These are phyloP conservation scores for Vigna reflexopilosa DNA, from an alignment of 306 rosid species.

Conservation along the genomic window DNA sequence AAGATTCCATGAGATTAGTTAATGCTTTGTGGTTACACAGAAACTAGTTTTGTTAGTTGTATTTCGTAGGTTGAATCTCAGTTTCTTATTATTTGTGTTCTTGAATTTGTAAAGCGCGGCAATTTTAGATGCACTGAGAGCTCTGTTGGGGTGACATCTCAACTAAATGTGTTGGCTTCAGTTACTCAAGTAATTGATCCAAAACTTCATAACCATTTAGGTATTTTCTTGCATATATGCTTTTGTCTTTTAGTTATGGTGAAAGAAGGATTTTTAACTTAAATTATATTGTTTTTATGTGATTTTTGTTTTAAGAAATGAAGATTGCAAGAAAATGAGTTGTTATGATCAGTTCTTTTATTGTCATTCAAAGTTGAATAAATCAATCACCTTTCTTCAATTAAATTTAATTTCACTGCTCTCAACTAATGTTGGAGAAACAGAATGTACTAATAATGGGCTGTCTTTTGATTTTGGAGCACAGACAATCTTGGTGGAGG, in stretches of 20 bases:
- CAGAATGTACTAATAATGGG: slow-evolving; percentile 40
- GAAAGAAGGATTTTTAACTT: slow-evolving; percentile 36
- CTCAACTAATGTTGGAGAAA: slow-evolving; percentile 36
- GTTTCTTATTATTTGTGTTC: slow-evolving; percentile 51
- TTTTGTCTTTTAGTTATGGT: slow-evolving; percentile 37
- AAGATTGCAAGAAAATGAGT: slow-evolving; percentile 19
- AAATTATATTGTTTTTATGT: neutral
- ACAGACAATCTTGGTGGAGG: slow-evolving; percentile 98
- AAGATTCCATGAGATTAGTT: slow-evolving; percentile 17
- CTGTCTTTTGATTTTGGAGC: slow-evolving; percentile 49
- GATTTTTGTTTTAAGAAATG: slow-evolving; percentile 36
- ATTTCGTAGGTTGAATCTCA: slow-evolving; percentile 40
- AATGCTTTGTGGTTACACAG: slow-evolving; percentile 5
- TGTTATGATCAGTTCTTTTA: slow-evolving; percentile 7
- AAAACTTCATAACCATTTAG: slow-evolving; percentile 95
- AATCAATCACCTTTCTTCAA: neutral
- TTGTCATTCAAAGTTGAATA: slow-evolving; percentile 16
- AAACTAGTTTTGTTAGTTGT: slow-evolving; percentile 18
- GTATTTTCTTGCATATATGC: slow-evolving; percentile 54
- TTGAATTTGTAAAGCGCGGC: slow-evolving; percentile 77
- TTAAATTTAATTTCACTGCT: slow-evolving; percentile 26
- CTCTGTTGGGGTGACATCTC: slow-evolving; percentile 91
- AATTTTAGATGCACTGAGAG: slow-evolving; percentile 90
- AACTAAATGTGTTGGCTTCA: slow-evolving; percentile 82
- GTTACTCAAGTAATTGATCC: slow-evolving; percentile 97